These are phyloP conservation scores for Aspergillus sp. DNA, from an alignment of 2,329 filamentous ascomycete genomes.

Conservation along the genomic window DNA sequence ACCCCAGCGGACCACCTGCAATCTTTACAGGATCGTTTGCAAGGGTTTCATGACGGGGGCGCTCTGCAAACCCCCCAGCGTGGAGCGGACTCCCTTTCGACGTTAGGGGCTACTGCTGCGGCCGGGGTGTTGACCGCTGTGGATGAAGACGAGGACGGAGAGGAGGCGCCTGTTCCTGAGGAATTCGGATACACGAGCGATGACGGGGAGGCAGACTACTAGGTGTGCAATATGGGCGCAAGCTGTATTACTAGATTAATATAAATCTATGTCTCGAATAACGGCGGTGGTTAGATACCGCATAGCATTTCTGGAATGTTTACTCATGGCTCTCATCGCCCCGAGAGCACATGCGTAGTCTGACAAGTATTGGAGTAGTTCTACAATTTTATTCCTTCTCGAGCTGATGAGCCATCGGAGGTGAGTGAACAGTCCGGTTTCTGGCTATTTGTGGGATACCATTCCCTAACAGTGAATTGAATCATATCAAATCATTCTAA, in stretches of 20 bases:
- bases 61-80: constrained; percentile 35
- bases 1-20: constrained; percentile 20
- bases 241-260: constrained; percentile 41
- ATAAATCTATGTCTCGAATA: constrained; percentile 29
- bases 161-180: constrained; percentile 48
- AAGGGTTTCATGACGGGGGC: constrained; percentile 36
- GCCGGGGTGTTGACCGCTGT: constrained; percentile 81
- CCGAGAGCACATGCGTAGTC: too few species aligned
- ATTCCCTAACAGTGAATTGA: too few species aligned
- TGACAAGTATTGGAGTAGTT: too few species aligned
- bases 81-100: constrained; percentile 22
- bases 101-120: constrained; percentile 64
- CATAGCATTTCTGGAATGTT: constrained; percentile 13
- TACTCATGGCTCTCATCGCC: not conserved
- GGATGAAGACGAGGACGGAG: constrained; percentile 64
- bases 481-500: too few species aligned
- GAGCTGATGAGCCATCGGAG: too few species aligned
- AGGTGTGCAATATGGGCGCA: constrained; percentile 20
- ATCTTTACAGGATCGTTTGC: constrained; percentile 34
- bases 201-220: constrained; percentile 34
- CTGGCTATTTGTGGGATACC: too few species aligned
- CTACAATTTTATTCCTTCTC: too few species aligned
- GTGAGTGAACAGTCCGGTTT: too few species aligned
- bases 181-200: constrained; percentile 51
- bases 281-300: constrained; percentile 10